Evolutionary conservation across 2,329 filamentous ascomycete species (phyloP), one percentile per base, ranked within the genome.

Genomic region (Neofusicoccum cordaticola): DNA sequence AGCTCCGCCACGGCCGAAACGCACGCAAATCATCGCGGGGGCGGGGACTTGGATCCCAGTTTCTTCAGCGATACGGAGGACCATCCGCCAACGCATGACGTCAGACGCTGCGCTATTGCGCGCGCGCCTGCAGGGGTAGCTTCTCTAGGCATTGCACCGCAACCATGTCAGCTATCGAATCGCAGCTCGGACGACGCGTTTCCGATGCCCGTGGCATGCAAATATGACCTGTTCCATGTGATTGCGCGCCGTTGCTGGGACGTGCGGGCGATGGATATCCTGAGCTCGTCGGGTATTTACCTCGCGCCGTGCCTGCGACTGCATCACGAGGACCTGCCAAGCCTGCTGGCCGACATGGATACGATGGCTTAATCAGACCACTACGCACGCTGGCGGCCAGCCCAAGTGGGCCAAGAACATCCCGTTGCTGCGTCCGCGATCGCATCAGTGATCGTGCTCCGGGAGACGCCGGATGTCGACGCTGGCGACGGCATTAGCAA

Each of bases 251-350:
- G 12, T 31, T 42, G 19, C 27, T 31, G 39, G 41, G 22, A 7
- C 9, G 13, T 27, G 34, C n/a, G 9, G 37, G 12, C 22, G 39
- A 42, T 22, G 39, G 22, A 3, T 45, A 34, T 44, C 39, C 53
- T 42, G 37, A 44, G 22, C 11, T 13, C 53, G 53, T 13, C 27
- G 39, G 37, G 22, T 57, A 51, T 27, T n/a, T 13, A n/a, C n/a
- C 15, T 17, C 17, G 56, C 56, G 56, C 42, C 17, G 22, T 57
- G 53, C 53, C 53, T 57, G 53, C 11, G 11, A 17, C 51, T 17
- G 37, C n/a, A 57, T 57, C 53, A 57, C 53, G 53, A 58, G 56
- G 56, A 58, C 56, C 37, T 57, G 56, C 56, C 42, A 58, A 58
- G 56, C 11, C 15, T 34, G 27, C n/a, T 12, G 4, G 22, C 27